These are phyloP conservation scores for Hansenula lynferdii DNA, from an alignment of 1,139 yeast genomes.

Conservation along the genomic window DNA sequence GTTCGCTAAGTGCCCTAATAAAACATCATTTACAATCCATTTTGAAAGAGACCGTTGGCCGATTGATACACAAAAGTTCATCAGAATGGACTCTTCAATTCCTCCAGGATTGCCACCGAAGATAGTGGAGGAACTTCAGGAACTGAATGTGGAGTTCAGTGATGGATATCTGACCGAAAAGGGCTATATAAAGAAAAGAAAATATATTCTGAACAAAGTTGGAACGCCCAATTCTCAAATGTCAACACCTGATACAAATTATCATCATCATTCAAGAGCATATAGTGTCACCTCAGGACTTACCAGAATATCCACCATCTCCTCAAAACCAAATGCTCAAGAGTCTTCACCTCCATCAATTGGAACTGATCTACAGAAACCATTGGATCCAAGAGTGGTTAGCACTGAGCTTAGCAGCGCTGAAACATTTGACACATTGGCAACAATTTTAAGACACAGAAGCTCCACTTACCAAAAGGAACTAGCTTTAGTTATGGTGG, in stretches of 20 bases:
- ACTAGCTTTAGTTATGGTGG: constrained; percentile 68
- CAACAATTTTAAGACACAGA: constrained; percentile 68
- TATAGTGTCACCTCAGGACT: constrained; percentile 17
- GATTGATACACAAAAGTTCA: too few relatives aligned
- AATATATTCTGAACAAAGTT: constrained; percentile 33
- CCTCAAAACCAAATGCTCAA: constrained; percentile 3
- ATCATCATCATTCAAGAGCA: constrained; percentile 19
- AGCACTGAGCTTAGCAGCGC: constrained; percentile 27
- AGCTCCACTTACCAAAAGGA: constrained; percentile 64
- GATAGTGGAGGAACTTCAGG: constrained; percentile 28
- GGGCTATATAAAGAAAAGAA: constrained; percentile 58
- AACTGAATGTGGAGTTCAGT: constrained; percentile 44
- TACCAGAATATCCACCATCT: constrained; percentile 8
- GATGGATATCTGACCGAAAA: constrained; percentile 68
- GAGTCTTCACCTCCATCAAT: constrained; percentile 19
- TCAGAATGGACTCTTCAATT: constrained; percentile 19
- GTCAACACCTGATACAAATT: constrained; percentile 5
- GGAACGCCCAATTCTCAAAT: constrained; percentile 6
- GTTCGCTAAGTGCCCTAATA: too few relatives aligned
- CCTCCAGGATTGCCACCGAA: constrained; percentile 18
- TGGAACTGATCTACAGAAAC: constrained; percentile 37
- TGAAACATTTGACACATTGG: constrained; percentile 50
- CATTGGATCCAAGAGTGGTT: constrained; percentile 55
- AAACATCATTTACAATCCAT: not conserved
- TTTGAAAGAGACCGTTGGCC: too few relatives aligned